These are phyloP conservation scores for Wickerhamomyces bovis DNA, from an alignment of 805 yeast species.

Conservation along the genomic window DNA sequence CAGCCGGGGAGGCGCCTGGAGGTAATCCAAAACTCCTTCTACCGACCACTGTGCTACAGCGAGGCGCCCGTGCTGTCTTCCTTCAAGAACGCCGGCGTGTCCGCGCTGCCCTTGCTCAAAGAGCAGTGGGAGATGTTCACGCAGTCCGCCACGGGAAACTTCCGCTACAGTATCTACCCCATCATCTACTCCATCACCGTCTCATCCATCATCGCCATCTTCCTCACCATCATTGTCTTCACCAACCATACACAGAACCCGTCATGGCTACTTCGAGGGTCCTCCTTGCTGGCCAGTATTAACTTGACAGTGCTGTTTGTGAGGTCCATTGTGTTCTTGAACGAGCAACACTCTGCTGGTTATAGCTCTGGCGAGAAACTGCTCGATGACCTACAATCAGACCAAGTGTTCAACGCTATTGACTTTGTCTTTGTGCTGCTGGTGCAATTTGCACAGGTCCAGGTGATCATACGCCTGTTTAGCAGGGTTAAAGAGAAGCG, in stretches of 20 bases:
- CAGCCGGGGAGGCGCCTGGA: slow-evolving; percentile 10
- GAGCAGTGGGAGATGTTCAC: slow-evolving; percentile 46
- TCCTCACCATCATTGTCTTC: slow-evolving; percentile 55
- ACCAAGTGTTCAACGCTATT: slow-evolving; percentile 43
- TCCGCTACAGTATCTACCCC: slow-evolving; percentile 53
- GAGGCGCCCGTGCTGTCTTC: slow-evolving; percentile 31
- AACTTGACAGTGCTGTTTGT: slow-evolving; percentile 48
- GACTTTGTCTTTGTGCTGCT: slow-evolving; percentile 54
- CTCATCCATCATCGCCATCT: slow-evolving; percentile 59
- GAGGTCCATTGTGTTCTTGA: slow-evolving; percentile 40
- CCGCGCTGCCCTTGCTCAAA: slow-evolving; percentile 36
- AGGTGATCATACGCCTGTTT: slow-evolving; percentile 61
- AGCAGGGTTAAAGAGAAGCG: slow-evolving; percentile 64
- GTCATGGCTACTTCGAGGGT: slow-evolving; percentile 41
- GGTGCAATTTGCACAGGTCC: slow-evolving; percentile 64
- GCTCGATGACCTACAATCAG: slow-evolving; percentile 36
- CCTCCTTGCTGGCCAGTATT: slow-evolving; percentile 47
- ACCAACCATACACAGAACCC: slow-evolving; percentile 63
- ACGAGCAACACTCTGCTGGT: slow-evolving; percentile 37
- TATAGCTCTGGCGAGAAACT: slow-evolving; percentile 38
- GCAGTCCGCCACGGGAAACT: slow-evolving; percentile 35
- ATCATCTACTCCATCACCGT: slow-evolving; percentile 56
- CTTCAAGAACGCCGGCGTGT: slow-evolving; percentile 22
- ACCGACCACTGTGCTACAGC: slow-evolving; percentile 29
- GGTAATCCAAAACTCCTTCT: slow-evolving; percentile 18